phyloP scores from a whole-genome alignment of 192 early-diverging fungal genomes.

The Coemansia sp. region DNA sequence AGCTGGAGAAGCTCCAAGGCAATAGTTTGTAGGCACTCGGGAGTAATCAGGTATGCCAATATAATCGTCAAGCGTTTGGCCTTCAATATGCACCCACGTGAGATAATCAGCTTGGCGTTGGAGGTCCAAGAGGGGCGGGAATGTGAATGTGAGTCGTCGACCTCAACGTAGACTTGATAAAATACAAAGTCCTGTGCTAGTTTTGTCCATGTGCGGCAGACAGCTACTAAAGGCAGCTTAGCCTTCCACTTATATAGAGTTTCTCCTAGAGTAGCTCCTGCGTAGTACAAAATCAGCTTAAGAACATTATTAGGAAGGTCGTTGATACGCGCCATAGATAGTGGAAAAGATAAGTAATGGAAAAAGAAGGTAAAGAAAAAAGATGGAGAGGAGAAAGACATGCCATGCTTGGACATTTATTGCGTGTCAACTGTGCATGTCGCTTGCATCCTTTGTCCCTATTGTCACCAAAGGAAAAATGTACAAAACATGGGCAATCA shows the following conservation, averaged over 20 bases:
- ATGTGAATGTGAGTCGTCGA: background rate
- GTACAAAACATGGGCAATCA: too few relatives aligned
- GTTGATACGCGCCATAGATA: background rate
- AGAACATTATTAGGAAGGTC: background rate
- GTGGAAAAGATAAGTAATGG: background rate
- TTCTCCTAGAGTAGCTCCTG: background rate
- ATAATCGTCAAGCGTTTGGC: background rate
- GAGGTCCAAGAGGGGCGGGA: background rate
- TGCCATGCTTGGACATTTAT: background rate
- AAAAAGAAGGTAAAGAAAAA: background rate
- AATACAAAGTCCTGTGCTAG: background rate
- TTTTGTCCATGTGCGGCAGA: background rate
- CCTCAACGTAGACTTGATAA: background rate
- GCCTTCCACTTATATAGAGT: background rate
- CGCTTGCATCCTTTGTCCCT: conserved; percentile 21
- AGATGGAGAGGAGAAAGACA: too few relatives aligned
- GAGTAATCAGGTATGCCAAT: background rate
- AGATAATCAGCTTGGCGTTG: background rate
- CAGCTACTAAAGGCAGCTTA: background rate
- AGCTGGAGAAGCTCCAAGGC: background rate
- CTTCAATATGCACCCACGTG: background rate
- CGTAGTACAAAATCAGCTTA: background rate
- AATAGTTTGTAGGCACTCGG: background rate
- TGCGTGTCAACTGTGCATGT: conserved; percentile 12
- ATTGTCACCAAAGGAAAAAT: too few relatives aligned